Conservation (phyloP, 164 flowering plant genomes). For the Stephania cephalantha region DNA sequence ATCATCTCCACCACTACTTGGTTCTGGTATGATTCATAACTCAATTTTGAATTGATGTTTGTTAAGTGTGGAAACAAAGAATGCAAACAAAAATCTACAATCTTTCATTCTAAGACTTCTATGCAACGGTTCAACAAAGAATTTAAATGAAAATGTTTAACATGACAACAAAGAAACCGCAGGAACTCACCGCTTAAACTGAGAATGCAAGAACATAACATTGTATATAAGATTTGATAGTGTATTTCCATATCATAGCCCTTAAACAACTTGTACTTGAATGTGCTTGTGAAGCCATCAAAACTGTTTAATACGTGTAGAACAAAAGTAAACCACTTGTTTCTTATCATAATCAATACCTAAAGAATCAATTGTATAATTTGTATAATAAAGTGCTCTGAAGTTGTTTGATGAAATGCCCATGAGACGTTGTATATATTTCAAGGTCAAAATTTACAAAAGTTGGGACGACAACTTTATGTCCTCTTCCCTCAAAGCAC, state of each 20-base stretch:
- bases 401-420: no score
- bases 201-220: conserved; percentile 82
- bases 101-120: neutral
- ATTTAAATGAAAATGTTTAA: neutral
- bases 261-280: conserved; percentile 89
- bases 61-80: neutral
- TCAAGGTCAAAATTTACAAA: no score
- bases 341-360: neutral
- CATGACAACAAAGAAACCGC: neutral
- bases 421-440: no score
- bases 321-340: neutral
- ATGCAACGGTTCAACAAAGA: neutral
- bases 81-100: neutral
- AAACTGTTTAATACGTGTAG: conserved; percentile 41
- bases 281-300: conserved; percentile 98
- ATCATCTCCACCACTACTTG: no score
- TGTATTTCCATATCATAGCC: conserved; percentile 98
- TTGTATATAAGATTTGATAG: conserved; percentile 95
- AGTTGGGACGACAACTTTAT: no score
- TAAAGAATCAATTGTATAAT: neutral
- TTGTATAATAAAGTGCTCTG: no score
- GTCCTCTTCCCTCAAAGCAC: no score
- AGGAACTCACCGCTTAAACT: conserved; percentile 65
- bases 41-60: no score
- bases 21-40: no score